phyloP scores from a whole-genome alignment of 371 early-diverging fungal species.

The Mucor indicus region DNA sequence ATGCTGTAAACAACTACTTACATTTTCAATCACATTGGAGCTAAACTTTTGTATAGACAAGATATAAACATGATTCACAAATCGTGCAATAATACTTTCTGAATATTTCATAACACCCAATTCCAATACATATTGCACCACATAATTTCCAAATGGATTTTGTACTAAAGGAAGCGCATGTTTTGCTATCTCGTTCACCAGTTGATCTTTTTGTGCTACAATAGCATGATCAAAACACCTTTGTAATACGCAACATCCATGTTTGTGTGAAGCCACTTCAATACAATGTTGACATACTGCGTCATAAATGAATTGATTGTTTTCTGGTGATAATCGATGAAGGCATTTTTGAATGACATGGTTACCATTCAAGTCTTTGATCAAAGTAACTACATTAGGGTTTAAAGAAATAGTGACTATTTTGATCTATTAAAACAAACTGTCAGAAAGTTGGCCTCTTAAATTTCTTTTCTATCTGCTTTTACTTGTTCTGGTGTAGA shows the following conservation, averaged over 20 bases:
- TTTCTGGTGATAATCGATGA: constrained; percentile 62
- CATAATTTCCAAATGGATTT: constrained; percentile 98
- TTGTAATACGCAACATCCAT: constrained; percentile 98
- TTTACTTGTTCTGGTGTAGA: constrained; percentile 59
- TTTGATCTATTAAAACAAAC: constrained; percentile 57
- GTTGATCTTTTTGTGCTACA: constrained; percentile 66
- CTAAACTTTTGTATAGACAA: constrained; percentile 90
- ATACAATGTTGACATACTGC: constrained; percentile 84
- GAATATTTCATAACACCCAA: constrained; percentile 64
- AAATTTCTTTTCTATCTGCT: not conserved
- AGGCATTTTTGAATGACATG: constrained; percentile 98
- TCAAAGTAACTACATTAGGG: constrained; percentile 77
- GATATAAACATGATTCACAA: constrained; percentile 72
- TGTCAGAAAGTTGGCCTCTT: no score
- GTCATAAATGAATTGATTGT: constrained; percentile 89
- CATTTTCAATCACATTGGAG: constrained; percentile 91
- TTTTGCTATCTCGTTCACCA: constrained; percentile 72
- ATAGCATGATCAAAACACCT: constrained; percentile 91
- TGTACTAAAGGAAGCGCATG: constrained; percentile 81
- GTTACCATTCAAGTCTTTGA: constrained; percentile 97
- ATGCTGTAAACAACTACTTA: no score
- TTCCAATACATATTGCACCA: constrained; percentile 95
- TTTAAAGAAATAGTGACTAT: constrained; percentile 70
- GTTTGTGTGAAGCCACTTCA: constrained; percentile 91
- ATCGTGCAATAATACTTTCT: constrained; percentile 70